Evolutionary conservation across 2,329 filamentous ascomycete genomes (phyloP), one percentile per base, ranked within the genome.

Genomic region (Thelonectria discophora): DNA sequence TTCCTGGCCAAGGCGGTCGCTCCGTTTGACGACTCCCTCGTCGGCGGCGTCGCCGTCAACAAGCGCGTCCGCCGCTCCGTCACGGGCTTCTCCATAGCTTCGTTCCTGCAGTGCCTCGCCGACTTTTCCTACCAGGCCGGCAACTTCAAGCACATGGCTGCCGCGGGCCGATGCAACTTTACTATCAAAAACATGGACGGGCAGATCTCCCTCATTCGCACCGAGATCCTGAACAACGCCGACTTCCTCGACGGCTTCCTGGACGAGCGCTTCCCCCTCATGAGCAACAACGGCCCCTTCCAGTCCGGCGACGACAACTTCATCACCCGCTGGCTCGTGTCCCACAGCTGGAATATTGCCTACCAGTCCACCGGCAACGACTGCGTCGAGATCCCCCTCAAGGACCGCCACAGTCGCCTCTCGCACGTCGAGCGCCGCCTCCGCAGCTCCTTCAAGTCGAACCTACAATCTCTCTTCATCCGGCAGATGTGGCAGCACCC

Each of bases 291-390:
- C 6, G 68, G 66, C 10, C 49, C 43, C 5, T 53, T 65, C 10
- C 55, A 39, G 12, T 55, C 48, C 10, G 67, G 63, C 1, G 68
- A 69, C 9, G 46, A 70, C 24, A 45, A 51, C 3, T 70, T 60
- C 42, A 54, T 69, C 3, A 61, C 57, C 9, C 55, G 51, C 0
- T 63, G 62, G 30, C 39, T 69, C 3, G 39, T 69, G 1, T 18
- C 51, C 15, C n/a, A 65, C 39, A 50, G 43, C 34, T 34, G 42
- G 15, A 27, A 21, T 7, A 24, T 69, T 27, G 10, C n/a, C 2
- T 56, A 65, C 12, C 65, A 68, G 13, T 59, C 65, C 21, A 55
- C 32, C 1, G 42, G 39, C 1, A 43, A 62, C 1, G 34, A 46
- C 0, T 60, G 43, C 0, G 37, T 66, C 27, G 34, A 49, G 6